These are phyloP conservation scores for Fraxinus paxiana DNA, from an alignment of 305 asterid species.

Conservation along the genomic window DNA sequence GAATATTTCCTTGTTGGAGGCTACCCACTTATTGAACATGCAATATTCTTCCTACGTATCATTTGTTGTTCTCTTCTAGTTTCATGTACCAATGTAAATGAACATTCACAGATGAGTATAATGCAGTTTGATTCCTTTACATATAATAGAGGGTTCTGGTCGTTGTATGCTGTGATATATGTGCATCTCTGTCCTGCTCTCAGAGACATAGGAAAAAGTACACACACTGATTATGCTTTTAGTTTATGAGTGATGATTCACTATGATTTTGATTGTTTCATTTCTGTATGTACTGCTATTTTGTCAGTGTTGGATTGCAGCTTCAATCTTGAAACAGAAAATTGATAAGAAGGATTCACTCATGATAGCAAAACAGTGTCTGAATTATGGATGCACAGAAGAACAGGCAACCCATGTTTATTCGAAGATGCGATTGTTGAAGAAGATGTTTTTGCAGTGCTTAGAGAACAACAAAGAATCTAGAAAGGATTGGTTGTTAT, in stretches of 20 bases:
- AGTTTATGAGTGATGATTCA: background rate
- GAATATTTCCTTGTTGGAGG: background rate
- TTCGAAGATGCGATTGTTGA: conserved; percentile 52
- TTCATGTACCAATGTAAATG: background rate
- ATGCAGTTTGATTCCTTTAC: background rate
- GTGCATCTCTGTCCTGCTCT: background rate
- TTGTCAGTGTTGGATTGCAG: conserved; percentile 82
- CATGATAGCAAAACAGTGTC: conserved; percentile 41
- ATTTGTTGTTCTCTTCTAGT: background rate
- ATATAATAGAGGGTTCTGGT: background rate
- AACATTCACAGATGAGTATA: background rate
- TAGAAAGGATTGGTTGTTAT: conserved; percentile 21
- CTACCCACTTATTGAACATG: background rate
- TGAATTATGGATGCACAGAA: conserved; percentile 75
- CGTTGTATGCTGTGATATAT: background rate
- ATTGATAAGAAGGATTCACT: conserved; percentile 56
- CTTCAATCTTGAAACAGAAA: conserved; percentile 54
- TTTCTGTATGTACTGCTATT: conserved; percentile 26
- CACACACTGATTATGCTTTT: background rate
- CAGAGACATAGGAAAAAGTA: background rate
- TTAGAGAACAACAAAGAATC: conserved; percentile 15
- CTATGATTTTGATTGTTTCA: conserved; percentile 6
- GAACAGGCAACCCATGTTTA: conserved; percentile 54
- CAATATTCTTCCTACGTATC: background rate
- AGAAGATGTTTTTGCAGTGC: conserved; percentile 40